A percentile compares a stretch with the other conserved stretches of the same genome.
phyloP scores from a whole-genome alignment of 192 early-diverging fungal species.

The Geranomyces variabilis region DNA sequence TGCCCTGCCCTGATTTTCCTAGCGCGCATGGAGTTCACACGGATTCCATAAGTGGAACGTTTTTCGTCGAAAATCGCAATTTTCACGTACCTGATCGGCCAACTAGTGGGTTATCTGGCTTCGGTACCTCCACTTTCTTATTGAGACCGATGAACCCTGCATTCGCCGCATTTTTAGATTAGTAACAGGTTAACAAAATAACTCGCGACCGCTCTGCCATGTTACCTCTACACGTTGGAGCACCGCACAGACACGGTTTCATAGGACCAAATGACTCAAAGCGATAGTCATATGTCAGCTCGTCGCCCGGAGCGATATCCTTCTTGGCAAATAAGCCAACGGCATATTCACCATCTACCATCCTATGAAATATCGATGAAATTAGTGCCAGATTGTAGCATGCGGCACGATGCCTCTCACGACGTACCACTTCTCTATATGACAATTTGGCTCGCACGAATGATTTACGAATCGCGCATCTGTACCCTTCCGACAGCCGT shows the following conservation, averaged over 20 bases:
- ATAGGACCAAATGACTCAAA: constrained; percentile 70
- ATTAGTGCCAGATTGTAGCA: too few species aligned
- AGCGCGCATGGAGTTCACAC: neutral
- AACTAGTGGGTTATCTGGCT: neutral
- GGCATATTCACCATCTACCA: constrained; percentile 68
- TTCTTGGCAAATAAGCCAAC: constrained; percentile 74
- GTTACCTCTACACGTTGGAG: constrained; percentile 65
- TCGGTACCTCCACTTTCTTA: constrained; percentile 17
- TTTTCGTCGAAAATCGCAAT: neutral
- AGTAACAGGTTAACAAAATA: neutral
- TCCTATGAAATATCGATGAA: constrained; percentile 39
- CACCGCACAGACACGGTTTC: constrained; percentile 74
- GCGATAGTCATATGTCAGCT: constrained; percentile 86
- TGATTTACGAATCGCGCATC: constrained; percentile 86
- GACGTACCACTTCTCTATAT: constrained; percentile 85
- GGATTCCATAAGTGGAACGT: neutral
- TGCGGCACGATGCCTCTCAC: too few species aligned
- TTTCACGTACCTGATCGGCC: neutral
- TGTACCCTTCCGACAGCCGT: constrained; percentile 76
- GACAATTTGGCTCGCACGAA: constrained; percentile 83
- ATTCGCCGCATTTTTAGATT: neutral
- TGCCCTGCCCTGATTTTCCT: neutral
- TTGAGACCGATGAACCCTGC: constrained; percentile 23
- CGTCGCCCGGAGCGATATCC: constrained; percentile 68
- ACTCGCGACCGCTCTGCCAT: neutral